Percentiles rank a stretch among this genome's conserved stretches.
phyloP scores from a whole-genome alignment of 768 basidiomycete genomes.

The Lactarius indigo region DNA sequence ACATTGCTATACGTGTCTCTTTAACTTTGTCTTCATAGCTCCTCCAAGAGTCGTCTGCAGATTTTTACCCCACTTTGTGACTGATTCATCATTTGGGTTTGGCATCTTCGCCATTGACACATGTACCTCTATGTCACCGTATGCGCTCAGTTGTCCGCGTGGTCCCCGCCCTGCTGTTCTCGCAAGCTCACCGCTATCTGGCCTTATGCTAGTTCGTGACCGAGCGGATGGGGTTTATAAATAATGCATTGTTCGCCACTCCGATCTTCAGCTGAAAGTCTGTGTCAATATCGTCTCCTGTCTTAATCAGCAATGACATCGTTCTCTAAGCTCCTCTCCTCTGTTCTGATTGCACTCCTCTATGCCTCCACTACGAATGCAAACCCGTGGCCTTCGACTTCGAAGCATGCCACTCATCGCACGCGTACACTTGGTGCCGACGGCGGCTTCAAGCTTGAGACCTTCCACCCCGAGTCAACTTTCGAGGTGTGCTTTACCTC shows the following conservation, averaged over 20 bases:
- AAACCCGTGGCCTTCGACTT: conserved; percentile 23
- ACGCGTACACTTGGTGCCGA: conserved; percentile 24
- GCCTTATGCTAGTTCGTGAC: background rate
- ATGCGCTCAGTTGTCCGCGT: background rate
- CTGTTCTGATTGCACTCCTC: conserved; percentile 27
- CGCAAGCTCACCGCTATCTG: background rate
- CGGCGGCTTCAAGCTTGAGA: conserved; percentile 24
- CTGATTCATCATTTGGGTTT: background rate
- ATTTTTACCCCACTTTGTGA: background rate
- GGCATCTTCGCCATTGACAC: background rate
- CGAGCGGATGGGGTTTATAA: background rate
- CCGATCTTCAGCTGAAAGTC: background rate
- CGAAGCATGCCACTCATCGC: conserved; percentile 29
- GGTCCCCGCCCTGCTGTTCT: background rate
- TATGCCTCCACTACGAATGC: conserved; percentile 26
- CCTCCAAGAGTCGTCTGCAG: too few species aligned
- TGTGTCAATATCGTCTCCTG: background rate
- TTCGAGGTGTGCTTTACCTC: conserved; percentile 26
- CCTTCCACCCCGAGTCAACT: conserved; percentile 31
- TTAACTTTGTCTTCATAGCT: too few species aligned
- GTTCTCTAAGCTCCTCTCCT: conserved; percentile 26
- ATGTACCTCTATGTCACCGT: background rate
- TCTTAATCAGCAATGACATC: conserved; percentile 16
- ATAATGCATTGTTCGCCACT: background rate
- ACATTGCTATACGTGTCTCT: too few species aligned